A percentile compares a stretch with the other conserved stretches of the same genome.
phyloP scores from a whole-genome alignment of 1,139 yeast genomes.

The Saccharomycopsis hybrid region DNA sequence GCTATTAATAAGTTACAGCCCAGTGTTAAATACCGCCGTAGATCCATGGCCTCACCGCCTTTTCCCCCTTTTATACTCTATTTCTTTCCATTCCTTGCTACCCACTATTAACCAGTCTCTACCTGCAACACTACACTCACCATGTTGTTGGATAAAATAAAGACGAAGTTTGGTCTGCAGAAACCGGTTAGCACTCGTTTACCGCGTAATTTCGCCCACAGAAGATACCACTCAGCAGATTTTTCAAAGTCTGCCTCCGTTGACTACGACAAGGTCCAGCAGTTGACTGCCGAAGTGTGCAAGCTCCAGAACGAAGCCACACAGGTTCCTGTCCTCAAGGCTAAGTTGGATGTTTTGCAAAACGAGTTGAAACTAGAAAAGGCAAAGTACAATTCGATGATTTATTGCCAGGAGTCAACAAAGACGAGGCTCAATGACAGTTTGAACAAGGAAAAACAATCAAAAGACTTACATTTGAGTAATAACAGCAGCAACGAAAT shows the following conservation, averaged over 20 bases:
- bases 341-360: constrained; percentile 16
- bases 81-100: too few species aligned
- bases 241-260: not conserved
- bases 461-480: not conserved
- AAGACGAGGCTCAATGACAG: too few species aligned
- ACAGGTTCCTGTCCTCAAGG: constrained; percentile 18
- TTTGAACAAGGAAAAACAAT: not conserved
- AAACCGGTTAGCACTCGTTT: too few species aligned
- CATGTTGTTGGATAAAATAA: constrained; percentile 7
- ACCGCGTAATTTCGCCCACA: not conserved
- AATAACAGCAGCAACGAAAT: not conserved
- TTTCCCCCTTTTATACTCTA: too few species aligned
- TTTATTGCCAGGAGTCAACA: too few species aligned
- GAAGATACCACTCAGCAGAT: not conserved
- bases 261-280: constrained; percentile 5
- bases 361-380: constrained; percentile 14
- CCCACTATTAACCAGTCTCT: too few species aligned
- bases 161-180: not conserved
- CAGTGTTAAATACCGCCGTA: too few species aligned
- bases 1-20: too few species aligned
- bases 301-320: constrained; percentile 14
- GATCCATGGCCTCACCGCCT: too few species aligned
- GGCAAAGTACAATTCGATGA: constrained; percentile 2
- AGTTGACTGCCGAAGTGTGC: constrained; percentile 16
- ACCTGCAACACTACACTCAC: too few species aligned